phyloP scores from a whole-genome alignment of 345 rosid species.

The Brassica carinata region DNA sequence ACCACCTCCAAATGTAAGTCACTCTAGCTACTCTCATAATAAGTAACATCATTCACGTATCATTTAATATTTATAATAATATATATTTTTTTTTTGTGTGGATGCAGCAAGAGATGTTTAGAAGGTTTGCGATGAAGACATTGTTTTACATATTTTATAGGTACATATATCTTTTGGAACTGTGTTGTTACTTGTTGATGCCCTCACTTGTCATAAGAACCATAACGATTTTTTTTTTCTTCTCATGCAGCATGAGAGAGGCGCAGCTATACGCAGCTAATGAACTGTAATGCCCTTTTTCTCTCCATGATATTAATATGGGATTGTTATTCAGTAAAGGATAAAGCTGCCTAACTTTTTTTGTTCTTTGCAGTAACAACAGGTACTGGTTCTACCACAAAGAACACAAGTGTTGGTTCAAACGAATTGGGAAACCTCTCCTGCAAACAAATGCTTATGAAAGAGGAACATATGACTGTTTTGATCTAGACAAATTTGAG shows the following conservation, averaged over 20 bases:
- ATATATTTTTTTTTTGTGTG: slow-evolving; percentile 12
- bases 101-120: slow-evolving; percentile 78
- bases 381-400: slow-evolving; percentile 95
- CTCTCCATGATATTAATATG: slow-evolving; percentile 1
- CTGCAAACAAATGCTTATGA: slow-evolving; percentile 76
- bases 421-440: slow-evolving; percentile 77
- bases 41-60: background rate
- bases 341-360: slow-evolving; percentile 6
- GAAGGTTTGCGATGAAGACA: slow-evolving; percentile 66
- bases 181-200: slow-evolving; percentile 6
- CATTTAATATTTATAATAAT: background rate
- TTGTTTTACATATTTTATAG: slow-evolving; percentile 86
- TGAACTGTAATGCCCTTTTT: slow-evolving; percentile 71
- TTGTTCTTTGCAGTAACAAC: slow-evolving; percentile 58
- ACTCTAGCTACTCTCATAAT: slow-evolving; percentile 10
- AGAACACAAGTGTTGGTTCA: slow-evolving; percentile 74
- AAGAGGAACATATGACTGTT: slow-evolving; percentile 87
- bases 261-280: slow-evolving; percentile 83
- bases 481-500: slow-evolving; percentile 74
- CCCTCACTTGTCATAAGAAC: slow-evolving; percentile 12
- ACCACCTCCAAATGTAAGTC: slow-evolving; percentile 67
- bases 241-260: slow-evolving; percentile 88
- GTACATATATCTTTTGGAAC: slow-evolving; percentile 42
- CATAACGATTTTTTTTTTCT: background rate
- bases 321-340: background rate